Base-by-base conservation (phyloP, 1,139 yeast species). In the Candida gigantensis region DNA sequence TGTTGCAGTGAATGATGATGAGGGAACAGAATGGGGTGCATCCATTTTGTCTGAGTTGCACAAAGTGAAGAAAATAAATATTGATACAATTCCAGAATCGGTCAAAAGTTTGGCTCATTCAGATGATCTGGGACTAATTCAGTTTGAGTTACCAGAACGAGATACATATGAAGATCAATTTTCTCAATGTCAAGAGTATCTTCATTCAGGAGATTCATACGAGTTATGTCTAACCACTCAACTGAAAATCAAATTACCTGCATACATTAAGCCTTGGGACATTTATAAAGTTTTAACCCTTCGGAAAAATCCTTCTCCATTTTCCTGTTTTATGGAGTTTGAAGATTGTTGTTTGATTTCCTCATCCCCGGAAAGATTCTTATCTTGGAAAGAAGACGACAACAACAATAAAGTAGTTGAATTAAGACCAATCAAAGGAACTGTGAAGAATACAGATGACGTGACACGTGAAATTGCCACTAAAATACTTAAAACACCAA, bases 381-480 rank as follows among this genome's bases (percentile, higher is more conserved):
- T 94, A 40, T 77, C 84, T 3, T 94, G 97, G 97, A 72, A 73
- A 45, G 70, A 66, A 30, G 21, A 31, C n/a, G 7, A 8, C 3
- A 23, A n/a, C 11, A 8, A 10, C 5, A n/a, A n/a, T 21, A 61
- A 65, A 32, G 48, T 57, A 3, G 85, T 92, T 43, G 95, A 92
- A 59, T 71, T 92, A 51, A 72, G 97, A 35, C 99, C 99, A 1
- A 92, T 94, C 42, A 94, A 94, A 55, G 99, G 98, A 3, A 94
- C 99, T 0, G 96, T 94, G 1, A 77, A 70, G 44, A 89, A 88
- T 48, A 65, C 77, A 0, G 65, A 72, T 0, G 71, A 63, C 0
- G 68, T 79, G 54, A 65, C 71, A n/a, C 49, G 65, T 7, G 82
- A 69, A 24, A 64, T 65, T 28, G 98, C 97, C 1, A 69, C 79